Base-by-base conservation (phyloP, 371 early-diverging fungal species). In the Mortierella sp. region DNA sequence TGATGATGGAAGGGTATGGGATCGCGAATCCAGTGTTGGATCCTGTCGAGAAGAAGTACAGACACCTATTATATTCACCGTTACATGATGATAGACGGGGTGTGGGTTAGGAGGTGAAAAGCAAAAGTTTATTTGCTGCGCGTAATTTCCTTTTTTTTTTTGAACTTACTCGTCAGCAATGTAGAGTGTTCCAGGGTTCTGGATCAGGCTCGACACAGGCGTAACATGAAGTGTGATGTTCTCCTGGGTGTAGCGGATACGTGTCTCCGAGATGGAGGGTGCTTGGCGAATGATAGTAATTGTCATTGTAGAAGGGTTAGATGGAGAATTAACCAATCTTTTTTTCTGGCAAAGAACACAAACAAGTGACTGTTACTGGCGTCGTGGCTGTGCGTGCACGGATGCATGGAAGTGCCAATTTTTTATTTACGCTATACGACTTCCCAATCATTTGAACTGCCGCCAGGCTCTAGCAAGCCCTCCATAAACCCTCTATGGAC, bases 1-100 rank as follows among this genome's bases (percentile, higher is more conserved):
- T 93, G 43, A 93, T 90, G 66, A 96, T 92, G 65, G 90, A 88
- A 0, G 89, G 92, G 62, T 94, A 96, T 64, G 91, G 90, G 64
- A 96, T 87, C 14, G 93, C 80, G 58, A 94, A 88, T 12, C 92
- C 92, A 12, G 85, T 73, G 26, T 83, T 64, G 2, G 77, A 75
- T 5, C 30, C 61, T 3, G 75, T 59, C 0, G 89, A 90, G 80
- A 87, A 90, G 72, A 90, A 92, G 64, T 88, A 90, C 3, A 90
- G 69, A 35, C 72, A 80, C 37, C 80, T 80, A 39, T 22, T 6
- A 16, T 49, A 2, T 16, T 20, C n/a, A 20, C 5, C 16, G 49
- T 5, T 20, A 49, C 9, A 40, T 40, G 30, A 30, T 4, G 30
- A 30, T 30, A 4, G 30, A n/a, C n/a, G n/a, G n/a, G n/a, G n/a